A percentile compares a stretch with the other conserved stretches of the same genome.
phyloP scores from a whole-genome alignment of 257 asterid species.

The Solanum sejunctum region DNA sequence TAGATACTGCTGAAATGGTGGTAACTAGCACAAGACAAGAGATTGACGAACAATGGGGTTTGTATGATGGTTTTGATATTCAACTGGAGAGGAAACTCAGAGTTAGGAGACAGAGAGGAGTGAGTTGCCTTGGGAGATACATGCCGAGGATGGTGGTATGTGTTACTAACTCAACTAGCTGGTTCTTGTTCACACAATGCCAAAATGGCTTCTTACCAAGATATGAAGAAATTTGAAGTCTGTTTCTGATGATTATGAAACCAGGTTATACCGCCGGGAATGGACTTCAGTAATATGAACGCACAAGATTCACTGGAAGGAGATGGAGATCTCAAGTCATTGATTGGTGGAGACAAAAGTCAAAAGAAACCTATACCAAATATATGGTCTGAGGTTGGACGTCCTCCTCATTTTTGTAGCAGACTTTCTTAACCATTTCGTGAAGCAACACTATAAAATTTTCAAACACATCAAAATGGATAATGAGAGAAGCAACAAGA shows the following conservation, averaged over 20 bases:
- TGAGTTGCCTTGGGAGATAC: conserved; percentile 52
- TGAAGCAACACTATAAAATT: not conserved
- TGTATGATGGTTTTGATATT: conserved; percentile 55
- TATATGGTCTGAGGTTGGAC: conserved; percentile 60
- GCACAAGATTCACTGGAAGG: conserved; percentile 23
- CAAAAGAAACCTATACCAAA: conserved; percentile 39
- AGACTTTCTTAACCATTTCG: not conserved
- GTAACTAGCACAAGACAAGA: conserved; percentile 66
- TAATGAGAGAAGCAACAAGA: not conserved
- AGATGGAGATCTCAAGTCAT: conserved; percentile 47
- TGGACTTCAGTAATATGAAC: conserved; percentile 49
- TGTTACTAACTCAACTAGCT: not conserved
- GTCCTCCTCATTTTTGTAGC: not conserved
- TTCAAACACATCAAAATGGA: not conserved
- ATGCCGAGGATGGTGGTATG: conserved; percentile 71
- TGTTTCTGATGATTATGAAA: not conserved
- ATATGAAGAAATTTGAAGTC: not conserved
- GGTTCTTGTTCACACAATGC: not conserved
- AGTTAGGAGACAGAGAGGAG: conserved; percentile 44
- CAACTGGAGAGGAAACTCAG: conserved; percentile 57
- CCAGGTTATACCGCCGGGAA: conserved; percentile 65
- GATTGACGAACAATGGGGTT: conserved; percentile 67
- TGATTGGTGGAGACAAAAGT: conserved; percentile 30
- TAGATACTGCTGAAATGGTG: conserved; percentile 54
- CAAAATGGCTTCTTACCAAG: not conserved